Percentiles rank a stretch among this genome's conserved stretches.
These are phyloP conservation scores for Pythium rishiriense DNA, from an alignment of 352 stramenopile species.

Conservation along the genomic window DNA sequence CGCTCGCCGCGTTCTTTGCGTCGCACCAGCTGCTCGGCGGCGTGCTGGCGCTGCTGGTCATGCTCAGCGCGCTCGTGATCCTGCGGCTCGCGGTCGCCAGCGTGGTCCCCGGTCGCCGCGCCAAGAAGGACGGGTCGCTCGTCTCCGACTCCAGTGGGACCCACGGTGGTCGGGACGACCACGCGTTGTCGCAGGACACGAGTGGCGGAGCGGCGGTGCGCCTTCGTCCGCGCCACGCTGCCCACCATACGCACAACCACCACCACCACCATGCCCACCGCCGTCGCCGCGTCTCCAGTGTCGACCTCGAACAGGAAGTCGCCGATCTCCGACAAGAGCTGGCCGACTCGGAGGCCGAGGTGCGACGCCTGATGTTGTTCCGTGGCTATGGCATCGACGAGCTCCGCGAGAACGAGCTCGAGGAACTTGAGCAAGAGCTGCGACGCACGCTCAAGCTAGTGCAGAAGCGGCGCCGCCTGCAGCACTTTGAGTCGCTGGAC, in stretches of 20 bases:
- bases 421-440: constrained; percentile 56
- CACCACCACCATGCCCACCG: background rate
- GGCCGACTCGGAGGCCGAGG: constrained; percentile 73
- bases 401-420: constrained; percentile 45
- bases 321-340: constrained; percentile 68
- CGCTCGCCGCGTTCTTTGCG: constrained; percentile 47
- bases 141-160: background rate
- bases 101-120: constrained; percentile 21
- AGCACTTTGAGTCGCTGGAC: constrained; percentile 24
- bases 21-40: constrained; percentile 51
- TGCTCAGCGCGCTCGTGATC: constrained; percentile 43
- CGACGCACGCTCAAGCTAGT: constrained; percentile 55
- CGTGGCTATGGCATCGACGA: constrained; percentile 74
- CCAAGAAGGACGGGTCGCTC: background rate
- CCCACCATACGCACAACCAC: background rate
- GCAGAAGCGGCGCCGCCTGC: constrained; percentile 31
- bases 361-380: constrained; percentile 71
- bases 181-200: background rate
- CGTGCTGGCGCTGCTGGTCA: constrained; percentile 52
- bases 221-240: background rate
- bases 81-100: constrained; percentile 39
- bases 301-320: constrained; percentile 57
- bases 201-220: background rate
- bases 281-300: background rate
- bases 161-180: background rate